phyloP scores from a whole-genome alignment of 2,329 filamentous ascomycete genomes.

The Tolypocladium paradoxum region DNA sequence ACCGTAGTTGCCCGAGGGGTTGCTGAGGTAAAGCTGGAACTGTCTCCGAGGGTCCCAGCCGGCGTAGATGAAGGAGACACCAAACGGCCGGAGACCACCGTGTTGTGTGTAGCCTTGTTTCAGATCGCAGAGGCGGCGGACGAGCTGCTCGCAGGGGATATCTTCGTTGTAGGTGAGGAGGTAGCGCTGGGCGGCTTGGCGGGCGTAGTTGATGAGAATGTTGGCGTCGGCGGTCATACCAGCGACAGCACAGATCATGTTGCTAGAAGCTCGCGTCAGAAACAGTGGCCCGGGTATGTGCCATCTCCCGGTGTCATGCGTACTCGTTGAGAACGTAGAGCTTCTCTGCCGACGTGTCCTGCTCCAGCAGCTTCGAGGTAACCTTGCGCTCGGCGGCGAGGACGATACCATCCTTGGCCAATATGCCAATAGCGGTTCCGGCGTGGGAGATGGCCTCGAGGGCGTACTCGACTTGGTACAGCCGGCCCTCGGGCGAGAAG shows the following conservation, averaged over 20 bases:
- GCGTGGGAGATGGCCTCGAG: slow-evolving; percentile 98
- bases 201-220: slow-evolving; percentile 99
- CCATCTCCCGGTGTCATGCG: slow-evolving; percentile 15
- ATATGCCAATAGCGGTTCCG: slow-evolving; percentile 89
- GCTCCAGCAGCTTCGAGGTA: slow-evolving; percentile 96
- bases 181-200: slow-evolving; percentile 92
- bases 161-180: slow-evolving; percentile 99
- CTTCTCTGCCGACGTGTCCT: slow-evolving; percentile 99
- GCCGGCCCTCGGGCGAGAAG: slow-evolving; percentile 96
- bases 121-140: slow-evolving; percentile 89
- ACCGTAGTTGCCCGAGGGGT: slow-evolving; percentile 96
- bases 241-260: slow-evolving; percentile 99
- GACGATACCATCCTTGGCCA: slow-evolving; percentile 97
- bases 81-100: slow-evolving; percentile 93
- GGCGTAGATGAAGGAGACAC: slow-evolving; percentile 98
- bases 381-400: slow-evolving; percentile 97
- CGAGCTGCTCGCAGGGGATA: slow-evolving; percentile 97
- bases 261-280: slow-evolving; percentile 43
- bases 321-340: slow-evolving; percentile 99
- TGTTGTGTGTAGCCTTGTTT: slow-evolving; percentile 99
- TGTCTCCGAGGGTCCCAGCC: slow-evolving; percentile 92
- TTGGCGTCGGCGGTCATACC: slow-evolving; percentile 99
- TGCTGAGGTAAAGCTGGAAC: slow-evolving; percentile 98
- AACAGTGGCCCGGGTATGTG: slow-evolving; percentile 1
- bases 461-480: slow-evolving; percentile 99